Evolutionary conservation across 768 basidiomycete species (phyloP).

Genomic region (Dioszegia aurantiaca): DNA sequence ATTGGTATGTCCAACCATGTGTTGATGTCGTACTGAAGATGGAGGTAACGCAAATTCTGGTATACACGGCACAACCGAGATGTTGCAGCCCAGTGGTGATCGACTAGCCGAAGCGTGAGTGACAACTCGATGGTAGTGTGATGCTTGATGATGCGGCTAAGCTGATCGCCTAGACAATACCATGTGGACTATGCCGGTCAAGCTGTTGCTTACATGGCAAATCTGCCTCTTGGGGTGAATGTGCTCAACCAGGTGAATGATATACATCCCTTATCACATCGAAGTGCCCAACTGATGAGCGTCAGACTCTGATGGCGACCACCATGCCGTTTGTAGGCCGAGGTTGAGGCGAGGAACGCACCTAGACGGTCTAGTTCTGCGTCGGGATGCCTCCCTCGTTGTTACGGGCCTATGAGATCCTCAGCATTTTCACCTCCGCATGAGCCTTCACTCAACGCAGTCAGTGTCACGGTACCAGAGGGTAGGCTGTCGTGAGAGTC

Average conservation of each 20-base stretch:
- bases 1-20: conserved; percentile 58
- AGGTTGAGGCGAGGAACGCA: too few relatives aligned
- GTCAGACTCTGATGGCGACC: conserved; percentile 32
- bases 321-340: conserved; percentile 41
- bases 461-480: too few relatives aligned
- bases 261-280: background rate
- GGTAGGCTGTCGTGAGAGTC: too few relatives aligned
- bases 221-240: conserved; percentile 66
- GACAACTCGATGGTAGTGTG: background rate
- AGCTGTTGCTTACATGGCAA: conserved; percentile 68
- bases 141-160: too few relatives aligned
- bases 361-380: too few relatives aligned
- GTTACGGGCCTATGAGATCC: too few relatives aligned
- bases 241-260: conserved; percentile 67
- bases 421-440: too few relatives aligned
- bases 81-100: conserved; percentile 14
- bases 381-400: too few relatives aligned
- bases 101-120: conserved; percentile 12
- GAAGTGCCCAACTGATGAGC: background rate
- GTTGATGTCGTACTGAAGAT: conserved; percentile 44
- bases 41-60: conserved; percentile 6
- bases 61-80: conserved; percentile 6
- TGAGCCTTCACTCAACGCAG: too few relatives aligned
- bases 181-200: conserved; percentile 65
- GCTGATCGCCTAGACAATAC: conserved; percentile 7